Evolutionary conservation across 331 rosid species (phyloP), one percentile per base, ranked within the genome.

Genomic region (Cydonia oblonga): DNA sequence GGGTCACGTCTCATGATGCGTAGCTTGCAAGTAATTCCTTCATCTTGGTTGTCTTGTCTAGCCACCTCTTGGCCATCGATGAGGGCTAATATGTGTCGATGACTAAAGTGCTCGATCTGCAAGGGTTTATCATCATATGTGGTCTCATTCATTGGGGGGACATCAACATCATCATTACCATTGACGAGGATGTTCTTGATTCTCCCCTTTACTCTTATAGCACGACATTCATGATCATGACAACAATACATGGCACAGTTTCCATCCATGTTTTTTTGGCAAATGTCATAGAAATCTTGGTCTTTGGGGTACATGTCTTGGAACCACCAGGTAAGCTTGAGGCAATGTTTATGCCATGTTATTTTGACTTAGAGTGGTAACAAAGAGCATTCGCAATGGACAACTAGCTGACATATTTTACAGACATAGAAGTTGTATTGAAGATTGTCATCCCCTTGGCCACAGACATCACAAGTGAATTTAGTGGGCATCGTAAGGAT

Each of bases 351-450:
- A n/a, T 59, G 64, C 0, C 4, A 3, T 13, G n/a, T 0, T 6
- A 13, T 59, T 26, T 25, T 59, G 64, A 23, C 16, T 15, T 22
- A 15, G 28, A 2, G 14, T 2, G 62, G 62, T 23, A 22, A 57
- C 14, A 6, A 2, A 5, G 12, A 24, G 19, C 64, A 59, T 12
- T 0, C 0, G 0, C 0, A 0, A 14, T 59, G 64, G 12, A 59
- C 64, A 18, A 59, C 1, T 10, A 59, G 35, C n/a, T 59, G 11
- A 35, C 64, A 59, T 35, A 59, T 59, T 7, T 3, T 59, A 1
- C 64, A 59, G n/a, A 14, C 0, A n/a, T 5, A 59, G 2, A 0
- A 25, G 32, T 1, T 5, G 9, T 35, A 0, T 0, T 0, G 11
- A 1, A 53, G 5, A n/a, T 2, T 9, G 25, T 6, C 28, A 9